These are phyloP conservation scores for Naematelia encephala DNA, from an alignment of 768 basidiomycete species.

Conservation along the genomic window DNA sequence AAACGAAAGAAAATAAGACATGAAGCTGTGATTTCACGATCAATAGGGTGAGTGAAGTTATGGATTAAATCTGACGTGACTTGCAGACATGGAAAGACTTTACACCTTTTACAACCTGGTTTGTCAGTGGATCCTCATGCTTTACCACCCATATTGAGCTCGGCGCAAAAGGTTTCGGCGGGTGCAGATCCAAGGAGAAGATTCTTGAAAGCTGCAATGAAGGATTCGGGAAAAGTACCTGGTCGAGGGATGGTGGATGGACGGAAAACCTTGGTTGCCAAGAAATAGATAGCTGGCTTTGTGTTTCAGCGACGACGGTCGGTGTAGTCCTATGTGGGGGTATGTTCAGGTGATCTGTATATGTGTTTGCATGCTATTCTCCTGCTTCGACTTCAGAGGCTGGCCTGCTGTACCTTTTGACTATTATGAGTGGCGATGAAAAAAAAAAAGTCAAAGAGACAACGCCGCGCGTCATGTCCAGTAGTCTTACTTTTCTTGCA, in stretches of 20 bases:
- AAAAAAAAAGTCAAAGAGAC: neutral
- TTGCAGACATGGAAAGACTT: conserved; percentile 9
- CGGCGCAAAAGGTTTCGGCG: neutral
- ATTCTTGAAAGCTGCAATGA: conserved; percentile 22
- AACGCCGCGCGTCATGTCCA: neutral
- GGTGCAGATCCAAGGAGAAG: conserved; percentile 5
- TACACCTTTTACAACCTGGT: conserved; percentile 10
- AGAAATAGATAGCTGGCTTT: no score
- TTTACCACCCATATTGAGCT: conserved; percentile 11
- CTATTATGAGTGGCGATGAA: neutral
- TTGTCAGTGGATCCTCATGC: neutral
- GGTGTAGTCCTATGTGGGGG: no score
- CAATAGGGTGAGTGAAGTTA: neutral
- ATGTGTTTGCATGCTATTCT: no score
- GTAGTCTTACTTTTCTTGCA: no score
- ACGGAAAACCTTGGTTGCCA: no score
- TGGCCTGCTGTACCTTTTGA: no score
- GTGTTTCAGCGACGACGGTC: no score
- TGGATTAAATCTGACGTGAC: neutral
- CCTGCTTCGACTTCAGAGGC: neutral
- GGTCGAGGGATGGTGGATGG: conserved; percentile 17
- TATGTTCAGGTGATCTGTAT: no score
- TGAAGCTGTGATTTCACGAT: neutral
- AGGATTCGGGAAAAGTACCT: conserved; percentile 12
- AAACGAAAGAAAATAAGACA: conserved; percentile 1